Base-by-base conservation (phyloP, 441 rosid species). In the Arabidopsis lyrata region DNA sequence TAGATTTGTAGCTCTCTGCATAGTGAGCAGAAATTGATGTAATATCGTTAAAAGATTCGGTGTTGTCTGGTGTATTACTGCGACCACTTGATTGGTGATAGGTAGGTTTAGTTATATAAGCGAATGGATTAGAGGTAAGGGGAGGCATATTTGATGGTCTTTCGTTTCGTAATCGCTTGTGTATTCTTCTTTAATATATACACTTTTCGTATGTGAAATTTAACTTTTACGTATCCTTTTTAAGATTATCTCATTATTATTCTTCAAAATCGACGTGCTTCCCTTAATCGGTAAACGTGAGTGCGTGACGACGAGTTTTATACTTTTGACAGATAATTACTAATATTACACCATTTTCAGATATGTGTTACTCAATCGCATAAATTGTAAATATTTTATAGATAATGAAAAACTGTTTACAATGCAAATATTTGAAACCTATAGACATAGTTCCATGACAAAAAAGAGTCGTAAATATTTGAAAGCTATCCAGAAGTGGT, bases 1-100 rank as follows among this genome's bases (percentile, higher is more conserved):
- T 66, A 74, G 78, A 66, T 60, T 68, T 44, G 32, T 66, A 74
- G 68, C 44, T 60, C 31, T 74, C 68, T 58, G 53, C 73, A 49
- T n/a, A 24, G 13, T 41, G 39, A 59, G 68, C 39, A 60, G 68
- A 66, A 22, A 75, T 59, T 68, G 49, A 53, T 68, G 74, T 75
- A 68, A 61, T 75, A 12, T 31, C 22, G 14, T 50, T 14, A 49
- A 35, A 32, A 66, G 22, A 52, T 41, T 36, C 36, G 32, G 45
- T 27, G 66, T 47, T 22, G 22, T 47, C 20, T n/a, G 18, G 50
- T 56, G 34, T 63, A 4, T 29, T 24, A 58, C 22, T 65, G 72
- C 50, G 31, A 66, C 67, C 73, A 50, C 31, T 29, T 65, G 52
- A 29, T 66, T 36, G 66, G 10, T 58, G 63, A 7, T 41, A 41